Evolutionary conservation across 129 eudicot genomes (phyloP), one percentile per base, ranked within the genome.

Genomic region (Solidago caesia): DNA sequence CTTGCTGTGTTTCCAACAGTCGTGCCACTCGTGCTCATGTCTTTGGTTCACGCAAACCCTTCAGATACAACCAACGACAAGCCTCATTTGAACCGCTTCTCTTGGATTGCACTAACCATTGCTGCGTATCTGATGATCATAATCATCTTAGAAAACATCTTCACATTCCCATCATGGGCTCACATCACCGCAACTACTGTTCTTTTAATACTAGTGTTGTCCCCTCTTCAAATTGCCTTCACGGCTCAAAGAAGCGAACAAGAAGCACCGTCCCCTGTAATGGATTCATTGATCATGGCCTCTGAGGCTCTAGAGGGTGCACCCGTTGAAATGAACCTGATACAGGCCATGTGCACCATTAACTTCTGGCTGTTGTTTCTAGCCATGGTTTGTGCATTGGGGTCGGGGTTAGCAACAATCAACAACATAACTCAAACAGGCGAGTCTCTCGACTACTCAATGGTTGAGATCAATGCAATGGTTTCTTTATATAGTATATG

Each of bases 401-500:
- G 99, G 25, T 91, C 99, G 14, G 99, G 96, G 45, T 47, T 81
- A 55, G 98, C 98, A 27, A 94, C 98, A 8, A 85, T 87, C 59
- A 94, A 94, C 77, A 94, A 90, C 77, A 85, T 90, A 12, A 84
- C 86, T 79, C 98, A 94, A 67, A 72, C 87, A 0, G 98, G 97
- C 7, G 88, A 94, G 70, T 90, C 98, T 4, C 86, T 90, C 0
- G 77, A 89, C 3, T 90, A 90, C 86, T 84, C 89, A 2, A 67
- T 77, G 0, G 43, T 70, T 43, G 80, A 80, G 81, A 82, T 85
- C 43, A 87, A 86, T 57, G 71, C 97, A 11, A 69, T 94, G 75
- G 96, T 94, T 58, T 88, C 98, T 5, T 49, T 94, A 48, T 94
- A 92, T 89, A 90, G 97, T 64, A 90, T 94, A 71, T 90, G 98